These are phyloP conservation scores for Corylus heterophylla DNA, from an alignment of 306 rosid species.

Conservation along the genomic window DNA sequence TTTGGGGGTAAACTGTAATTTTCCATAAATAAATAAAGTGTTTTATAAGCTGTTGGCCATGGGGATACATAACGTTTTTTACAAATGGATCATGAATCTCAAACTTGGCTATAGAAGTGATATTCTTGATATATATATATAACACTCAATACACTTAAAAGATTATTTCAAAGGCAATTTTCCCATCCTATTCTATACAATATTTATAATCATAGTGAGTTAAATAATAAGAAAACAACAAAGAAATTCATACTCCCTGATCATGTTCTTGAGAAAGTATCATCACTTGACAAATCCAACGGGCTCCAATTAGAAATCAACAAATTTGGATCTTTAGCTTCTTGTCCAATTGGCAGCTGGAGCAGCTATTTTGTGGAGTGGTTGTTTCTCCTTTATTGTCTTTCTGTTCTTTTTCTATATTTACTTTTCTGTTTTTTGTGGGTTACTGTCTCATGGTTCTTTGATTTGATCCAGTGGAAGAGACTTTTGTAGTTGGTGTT, in stretches of 20 bases:
- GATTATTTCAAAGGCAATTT: constrained; percentile 26
- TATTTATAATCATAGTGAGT: background rate
- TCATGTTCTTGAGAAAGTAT: constrained; percentile 51
- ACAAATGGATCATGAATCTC: background rate
- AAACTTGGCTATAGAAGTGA: background rate
- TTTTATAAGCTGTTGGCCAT: too few species aligned
- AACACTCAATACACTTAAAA: constrained; percentile 18
- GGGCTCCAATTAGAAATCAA: constrained; percentile 66
- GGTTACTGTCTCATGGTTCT: too few species aligned
- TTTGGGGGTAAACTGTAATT: too few species aligned
- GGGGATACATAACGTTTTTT: too few species aligned
- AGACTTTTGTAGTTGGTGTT: too few species aligned
- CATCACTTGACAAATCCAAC: constrained; percentile 61
- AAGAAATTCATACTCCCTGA: constrained; percentile 14
- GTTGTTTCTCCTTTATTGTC: too few species aligned
- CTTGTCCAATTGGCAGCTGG: constrained; percentile 42
- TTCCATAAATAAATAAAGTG: too few species aligned
- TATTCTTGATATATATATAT: background rate
- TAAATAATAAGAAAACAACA: constrained; percentile 25
- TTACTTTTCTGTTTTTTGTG: too few species aligned
- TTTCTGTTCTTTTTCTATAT: too few species aligned
- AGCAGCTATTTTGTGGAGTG: too few species aligned
- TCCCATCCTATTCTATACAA: constrained; percentile 23
- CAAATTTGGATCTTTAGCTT: constrained; percentile 51
- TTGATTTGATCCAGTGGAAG: too few species aligned